These are phyloP conservation scores for Lojkania enalia DNA, from an alignment of 2,329 filamentous ascomycete genomes.

Conservation along the genomic window DNA sequence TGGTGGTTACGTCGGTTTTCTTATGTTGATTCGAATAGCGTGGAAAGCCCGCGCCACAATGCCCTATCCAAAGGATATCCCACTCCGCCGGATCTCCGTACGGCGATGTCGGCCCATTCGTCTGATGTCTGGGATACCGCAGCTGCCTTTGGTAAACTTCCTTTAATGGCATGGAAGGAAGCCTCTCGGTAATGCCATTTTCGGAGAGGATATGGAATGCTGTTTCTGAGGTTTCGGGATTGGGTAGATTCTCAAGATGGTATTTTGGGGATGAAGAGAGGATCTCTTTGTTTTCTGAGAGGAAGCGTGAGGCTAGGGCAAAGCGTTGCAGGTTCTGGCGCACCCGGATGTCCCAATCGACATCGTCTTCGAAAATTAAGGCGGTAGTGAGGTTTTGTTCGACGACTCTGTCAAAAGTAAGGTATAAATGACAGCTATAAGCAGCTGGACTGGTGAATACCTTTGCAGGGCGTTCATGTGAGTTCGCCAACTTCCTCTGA, in stretches of 20 bases:
- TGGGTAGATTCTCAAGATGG: constrained; percentile 21
- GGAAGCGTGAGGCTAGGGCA: constrained; percentile 30
- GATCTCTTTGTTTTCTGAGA: constrained; percentile 22
- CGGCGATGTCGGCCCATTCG: constrained; percentile 28
- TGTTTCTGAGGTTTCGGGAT: constrained; percentile 29
- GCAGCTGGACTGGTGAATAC: too few species aligned
- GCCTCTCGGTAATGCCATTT: constrained; percentile 23
- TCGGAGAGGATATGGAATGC: constrained; percentile 29
- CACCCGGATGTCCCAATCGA: constrained; percentile 37
- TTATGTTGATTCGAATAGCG: constrained; percentile 15
- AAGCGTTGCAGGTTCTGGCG: constrained; percentile 36
- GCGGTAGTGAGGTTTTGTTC: constrained; percentile 37
- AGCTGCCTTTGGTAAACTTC: constrained; percentile 14
- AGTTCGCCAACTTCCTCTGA: constrained; percentile 36
- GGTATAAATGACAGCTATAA: too few species aligned
- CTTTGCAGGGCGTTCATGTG: constrained; percentile 38
- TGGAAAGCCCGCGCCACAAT: constrained; percentile 35
- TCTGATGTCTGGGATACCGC: constrained; percentile 10
- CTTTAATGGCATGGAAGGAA: constrained; percentile 26
- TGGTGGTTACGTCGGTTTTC: constrained; percentile 17
- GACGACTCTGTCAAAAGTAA: too few species aligned
- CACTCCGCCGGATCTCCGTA: constrained; percentile 41
- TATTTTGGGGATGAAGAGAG: constrained; percentile 18
- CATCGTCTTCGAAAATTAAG: constrained; percentile 38
- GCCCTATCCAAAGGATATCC: constrained; percentile 49